Percentiles rank a stretch among this genome's conserved stretches.
Evolutionary conservation across 2,329 filamentous ascomycete species (phyloP).

Genomic region (Sclerotinia nivalis): DNA sequence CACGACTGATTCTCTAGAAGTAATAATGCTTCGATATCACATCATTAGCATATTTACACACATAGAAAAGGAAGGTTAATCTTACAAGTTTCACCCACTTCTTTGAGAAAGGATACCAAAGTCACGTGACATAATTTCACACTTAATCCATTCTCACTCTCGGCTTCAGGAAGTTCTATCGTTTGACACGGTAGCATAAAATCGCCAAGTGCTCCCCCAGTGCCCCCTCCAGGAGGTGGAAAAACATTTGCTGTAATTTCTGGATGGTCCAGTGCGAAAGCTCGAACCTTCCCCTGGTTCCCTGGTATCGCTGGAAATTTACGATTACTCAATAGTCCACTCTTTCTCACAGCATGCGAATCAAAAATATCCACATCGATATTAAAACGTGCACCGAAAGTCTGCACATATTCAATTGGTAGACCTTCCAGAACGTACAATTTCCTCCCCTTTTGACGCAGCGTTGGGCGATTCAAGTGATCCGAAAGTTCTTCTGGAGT

Average conservation of each 20-base stretch:
- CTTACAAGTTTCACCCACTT: not conserved
- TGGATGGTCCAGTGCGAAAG: slow-evolving; percentile 11
- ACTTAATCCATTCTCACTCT: not conserved
- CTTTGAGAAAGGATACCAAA: not conserved
- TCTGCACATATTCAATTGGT: slow-evolving; percentile 7
- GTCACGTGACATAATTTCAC: slow-evolving; percentile 13
- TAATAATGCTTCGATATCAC: not conserved
- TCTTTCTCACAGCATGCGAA: slow-evolving; percentile 10
- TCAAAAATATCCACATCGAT: slow-evolving; percentile 11
- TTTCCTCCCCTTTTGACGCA: not conserved
- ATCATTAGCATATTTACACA: not conserved
- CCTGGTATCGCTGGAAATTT: not conserved
- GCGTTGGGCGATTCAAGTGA: not conserved
- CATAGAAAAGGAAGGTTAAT: not conserved
- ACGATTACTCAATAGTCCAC: not conserved
- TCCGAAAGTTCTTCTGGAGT: not conserved
- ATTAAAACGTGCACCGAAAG: slow-evolving; percentile 4
- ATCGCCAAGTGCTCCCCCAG: not conserved
- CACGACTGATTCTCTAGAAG: slow-evolving; percentile 2
- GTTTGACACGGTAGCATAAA: slow-evolving; percentile 13
- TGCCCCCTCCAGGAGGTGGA: not conserved
- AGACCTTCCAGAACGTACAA: slow-evolving; percentile 13
- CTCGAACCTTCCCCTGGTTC: not conserved
- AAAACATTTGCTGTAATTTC: not conserved
- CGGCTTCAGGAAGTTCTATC: not conserved